Evolutionary conservation across 768 basidiomycete species (phyloP).

Genomic region (Naganishia vaughanmartiniae): DNA sequence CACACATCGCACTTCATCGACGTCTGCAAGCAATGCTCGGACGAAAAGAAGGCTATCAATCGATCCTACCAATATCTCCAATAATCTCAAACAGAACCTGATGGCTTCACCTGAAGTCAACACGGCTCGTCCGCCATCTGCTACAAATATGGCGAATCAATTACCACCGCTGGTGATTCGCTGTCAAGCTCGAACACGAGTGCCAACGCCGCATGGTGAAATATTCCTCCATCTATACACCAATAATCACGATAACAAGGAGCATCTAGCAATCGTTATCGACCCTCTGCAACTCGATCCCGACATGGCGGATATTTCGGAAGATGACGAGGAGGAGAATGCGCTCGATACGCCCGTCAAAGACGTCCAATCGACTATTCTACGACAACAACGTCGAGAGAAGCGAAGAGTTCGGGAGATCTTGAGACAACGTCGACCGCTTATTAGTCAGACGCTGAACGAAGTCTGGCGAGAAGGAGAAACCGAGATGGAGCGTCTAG

Average conservation of each 20-base stretch:
- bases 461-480: constrained; percentile 78
- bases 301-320: constrained; percentile 24
- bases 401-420: constrained; percentile 3
- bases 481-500: constrained; percentile 88
- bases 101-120: constrained; percentile 9
- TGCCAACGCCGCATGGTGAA: constrained; percentile 92
- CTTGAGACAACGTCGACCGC: constrained; percentile 57
- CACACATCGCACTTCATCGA: neutral
- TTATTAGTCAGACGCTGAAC: constrained; percentile 78
- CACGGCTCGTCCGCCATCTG: neutral
- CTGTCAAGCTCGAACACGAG: constrained; percentile 95
- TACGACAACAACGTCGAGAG: neutral
- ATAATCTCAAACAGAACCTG: constrained; percentile 13
- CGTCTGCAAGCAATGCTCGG: constrained; percentile 9
- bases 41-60: constrained; percentile 12
- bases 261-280: constrained; percentile 91
- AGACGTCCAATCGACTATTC: neutral
- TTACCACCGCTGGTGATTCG: constrained; percentile 63
- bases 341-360: neutral
- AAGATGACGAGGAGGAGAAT: constrained; percentile 20
- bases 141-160: neutral
- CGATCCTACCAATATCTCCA: constrained; percentile 20
- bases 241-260: constrained; percentile 85
- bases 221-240: constrained; percentile 92
- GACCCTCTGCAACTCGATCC: constrained; percentile 78